Evolutionary conservation across 2,329 filamentous ascomycete species (phyloP), one percentile per base, ranked within the genome.

Genomic region (Sarocladium kiliense): DNA sequence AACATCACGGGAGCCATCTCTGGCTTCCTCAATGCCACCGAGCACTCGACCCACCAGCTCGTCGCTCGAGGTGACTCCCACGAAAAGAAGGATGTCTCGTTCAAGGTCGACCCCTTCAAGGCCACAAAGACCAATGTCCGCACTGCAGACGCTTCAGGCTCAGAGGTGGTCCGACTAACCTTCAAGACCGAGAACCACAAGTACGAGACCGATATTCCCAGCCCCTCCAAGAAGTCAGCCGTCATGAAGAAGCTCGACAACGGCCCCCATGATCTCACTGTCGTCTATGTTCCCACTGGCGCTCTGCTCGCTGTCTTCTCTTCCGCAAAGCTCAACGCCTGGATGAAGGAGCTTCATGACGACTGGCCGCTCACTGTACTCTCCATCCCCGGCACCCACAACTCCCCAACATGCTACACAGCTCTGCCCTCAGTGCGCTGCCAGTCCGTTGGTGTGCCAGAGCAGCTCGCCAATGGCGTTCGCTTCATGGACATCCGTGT

Each of bases 401-500:
- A 99, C 74, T 90, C 89, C 18, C 90, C 94, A 6, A 95, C 92
- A 10, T 87, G 83, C 73, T 80, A 95, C 75, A 80, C 83, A 50
- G 92, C 94, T 12, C 80, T 97, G 4, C 94, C 94, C 1, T 96
- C 91, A 1, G 94, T 97, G 36, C 88, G 94, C 37, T 97, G 94
- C 71, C 94, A 99, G 73, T 86, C 89, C 32, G 90, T 92, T 18
- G 77, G 82, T 58, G 79, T 95, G 4, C 77, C 78, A 50, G 83
- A 87, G 54, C 94, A 99, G 71, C 83, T 99, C 26, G 78, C 85
- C 56, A 93, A 96, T 67, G 94, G 94, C 26, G 88, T 97, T 45
- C 90, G 94, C 53, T 97, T 97, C 77, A 85, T 99, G 61, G 94
- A 99, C 68, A 83, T 99, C 59, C 86, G 94, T 53, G 88, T 97